Base-by-base conservation (phyloP, 1,139 yeast species). In the Spencermartinsiella ligniputridi region DNA sequence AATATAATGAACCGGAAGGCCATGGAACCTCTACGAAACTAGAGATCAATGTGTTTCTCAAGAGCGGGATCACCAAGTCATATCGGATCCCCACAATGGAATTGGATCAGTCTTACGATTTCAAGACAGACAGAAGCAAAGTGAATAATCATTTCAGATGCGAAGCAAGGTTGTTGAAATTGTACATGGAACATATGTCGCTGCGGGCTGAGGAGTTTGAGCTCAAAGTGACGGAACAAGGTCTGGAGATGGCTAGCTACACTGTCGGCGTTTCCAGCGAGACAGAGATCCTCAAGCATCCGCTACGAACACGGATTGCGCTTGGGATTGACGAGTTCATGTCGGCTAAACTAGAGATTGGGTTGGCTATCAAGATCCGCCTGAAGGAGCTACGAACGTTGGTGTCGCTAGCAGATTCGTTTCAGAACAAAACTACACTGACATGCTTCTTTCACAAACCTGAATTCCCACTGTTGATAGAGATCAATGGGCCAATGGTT, bases 181-280 rank as follows among this genome's bases (percentile, higher is more conserved):
- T 53, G 34, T 54, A 56, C 47, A 38, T 61, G 32, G 66, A 61
- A 24, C 55, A 58, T 35, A 59, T 61, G 49, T 53, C 64, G 1
- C 50, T 49, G 21, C 47, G 54, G 25, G 60, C 65, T 2, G 67
- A 63, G 41, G 62, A 62, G 35, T 51, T 62, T 39, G 52, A 56
- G 15, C 42, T 62, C 43, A 41, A 49, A 29, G 51, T 52, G 36
- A 50, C 42, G 3, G 48, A 47, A 16, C 56, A 52, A 19, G 38
- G 34, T 3, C 46, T 57, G 8, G 47, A 52, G 18, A 38, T 62
- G 36, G 46, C 60, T 2, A 57, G 64, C 18, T 57, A 53, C 45
- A 59, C 66, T 2, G 55, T 56, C 15, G 56, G 53, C 2, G 53
- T 61, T 11, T 39, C 46, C 25, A 42, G 47, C 13, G 55, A 47